Conservation (phyloP, 345 rosid species). For the Bruguiera parviflora region DNA sequence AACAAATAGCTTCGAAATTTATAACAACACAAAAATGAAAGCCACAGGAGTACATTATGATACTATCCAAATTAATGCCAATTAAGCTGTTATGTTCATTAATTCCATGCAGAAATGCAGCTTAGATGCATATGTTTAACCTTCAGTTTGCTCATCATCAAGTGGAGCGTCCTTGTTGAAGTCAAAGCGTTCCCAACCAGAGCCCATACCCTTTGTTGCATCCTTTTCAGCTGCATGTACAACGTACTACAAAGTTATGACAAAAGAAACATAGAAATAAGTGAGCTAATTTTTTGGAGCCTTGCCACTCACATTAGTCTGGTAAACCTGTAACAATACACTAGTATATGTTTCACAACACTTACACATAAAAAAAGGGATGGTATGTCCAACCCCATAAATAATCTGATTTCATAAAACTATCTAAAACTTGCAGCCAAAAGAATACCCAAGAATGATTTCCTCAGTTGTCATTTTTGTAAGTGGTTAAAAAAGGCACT, state of each 20-base stretch:
- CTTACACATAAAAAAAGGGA: not conserved
- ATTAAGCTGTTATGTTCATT: no score
- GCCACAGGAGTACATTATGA: not conserved
- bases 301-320: no score
- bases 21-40: not conserved
- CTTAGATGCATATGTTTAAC: slow-evolving; percentile 26
- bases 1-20: not conserved
- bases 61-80: not conserved
- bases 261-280: not conserved
- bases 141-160: slow-evolving; percentile 87
- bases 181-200: slow-evolving; percentile 89
- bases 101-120: not conserved
- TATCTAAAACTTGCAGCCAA: no score
- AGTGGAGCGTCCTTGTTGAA: slow-evolving; percentile 89
- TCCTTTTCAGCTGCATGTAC: slow-evolving; percentile 74
- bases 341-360: not conserved
- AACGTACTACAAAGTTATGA: not conserved
- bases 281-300: no score
- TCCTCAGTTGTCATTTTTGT: no score
- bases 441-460: no score
- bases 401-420: no score
- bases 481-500: no score
- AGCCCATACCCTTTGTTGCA: slow-evolving; percentile 56
- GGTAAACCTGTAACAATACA: no score
- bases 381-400: no score